These are phyloP conservation scores for Xylaria sp. DNA, from an alignment of 2,329 filamentous ascomycete species.

Conservation along the genomic window DNA sequence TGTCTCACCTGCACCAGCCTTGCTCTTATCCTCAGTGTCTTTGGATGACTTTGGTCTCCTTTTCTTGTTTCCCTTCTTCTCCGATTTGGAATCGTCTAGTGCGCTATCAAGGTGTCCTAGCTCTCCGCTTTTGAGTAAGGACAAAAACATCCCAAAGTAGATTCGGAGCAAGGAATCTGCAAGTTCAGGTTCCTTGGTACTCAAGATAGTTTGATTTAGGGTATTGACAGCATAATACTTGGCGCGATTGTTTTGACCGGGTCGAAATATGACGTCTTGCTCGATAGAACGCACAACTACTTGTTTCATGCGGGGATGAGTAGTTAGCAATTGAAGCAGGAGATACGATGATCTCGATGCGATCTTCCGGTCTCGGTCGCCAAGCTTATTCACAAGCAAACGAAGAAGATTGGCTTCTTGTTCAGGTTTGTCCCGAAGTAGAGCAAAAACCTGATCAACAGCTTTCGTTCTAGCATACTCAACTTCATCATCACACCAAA, in stretches of 20 bases:
- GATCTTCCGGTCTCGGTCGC: conserved; percentile 95
- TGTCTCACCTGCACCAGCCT: conserved; percentile 57
- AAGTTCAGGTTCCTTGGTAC: conserved; percentile 81
- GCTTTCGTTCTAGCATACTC: conserved; percentile 90
- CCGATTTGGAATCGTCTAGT: conserved; percentile 51
- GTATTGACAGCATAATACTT: conserved; percentile 98
- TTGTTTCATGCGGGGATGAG: conserved; percentile 92
- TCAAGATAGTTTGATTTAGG: conserved; percentile 94
- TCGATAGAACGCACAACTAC: conserved; percentile 88
- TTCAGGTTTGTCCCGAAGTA: conserved; percentile 95
- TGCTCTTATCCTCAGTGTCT: conserved; percentile 53
- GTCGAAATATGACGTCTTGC: conserved; percentile 85
- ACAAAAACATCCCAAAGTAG: conserved; percentile 90
- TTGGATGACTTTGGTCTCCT: conserved; percentile 53
- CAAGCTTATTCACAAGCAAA: conserved; percentile 94
- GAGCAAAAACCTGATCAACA: conserved; percentile 89
- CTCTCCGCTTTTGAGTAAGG: conserved; percentile 75
- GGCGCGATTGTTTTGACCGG: conserved; percentile 86
- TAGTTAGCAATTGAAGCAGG: conserved; percentile 87
- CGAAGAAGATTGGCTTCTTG: conserved; percentile 95
- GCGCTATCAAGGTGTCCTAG: conserved; percentile 55
- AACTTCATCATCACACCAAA: conserved; percentile 95
- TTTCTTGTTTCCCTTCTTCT: conserved; percentile 61
- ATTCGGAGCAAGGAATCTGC: conserved; percentile 86
- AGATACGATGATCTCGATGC: conserved; percentile 93